A percentile compares a stretch with the other conserved stretches of the same genome.
phyloP scores from a whole-genome alignment of 305 asterid species.

The Fraxinus sp. region DNA sequence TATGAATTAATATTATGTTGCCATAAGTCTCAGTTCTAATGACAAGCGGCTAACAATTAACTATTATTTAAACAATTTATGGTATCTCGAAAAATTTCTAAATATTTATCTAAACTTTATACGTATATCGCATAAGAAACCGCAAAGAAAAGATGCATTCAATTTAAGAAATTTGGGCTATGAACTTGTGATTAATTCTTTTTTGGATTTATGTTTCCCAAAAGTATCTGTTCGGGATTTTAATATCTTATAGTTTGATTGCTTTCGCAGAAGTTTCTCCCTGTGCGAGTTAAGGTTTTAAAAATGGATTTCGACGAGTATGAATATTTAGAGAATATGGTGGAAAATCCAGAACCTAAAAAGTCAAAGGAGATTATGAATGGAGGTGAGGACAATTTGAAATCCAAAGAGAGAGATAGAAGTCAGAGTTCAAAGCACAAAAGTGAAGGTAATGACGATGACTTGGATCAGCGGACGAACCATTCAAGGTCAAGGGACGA shows the following conservation, averaged over 20 bases:
- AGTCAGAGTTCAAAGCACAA: conserved; percentile 47
- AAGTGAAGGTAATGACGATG: conserved; percentile 42
- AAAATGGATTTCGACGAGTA: conserved; percentile 64
- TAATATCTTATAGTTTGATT: neutral
- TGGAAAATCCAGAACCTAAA: conserved; percentile 47
- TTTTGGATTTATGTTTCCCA: neutral
- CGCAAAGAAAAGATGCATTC: neutral
- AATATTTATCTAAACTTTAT: neutral
- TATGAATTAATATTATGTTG: neutral
- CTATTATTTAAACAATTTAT: neutral
- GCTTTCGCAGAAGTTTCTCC: neutral
- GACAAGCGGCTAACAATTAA: neutral
- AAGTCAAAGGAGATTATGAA: conserved; percentile 37
- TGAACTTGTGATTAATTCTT: neutral
- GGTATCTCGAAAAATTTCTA: neutral
- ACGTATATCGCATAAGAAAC: neutral
- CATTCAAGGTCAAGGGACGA: conserved; percentile 48
- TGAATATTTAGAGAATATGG: conserved; percentile 53
- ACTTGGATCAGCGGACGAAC: conserved; percentile 37
- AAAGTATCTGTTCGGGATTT: neutral
- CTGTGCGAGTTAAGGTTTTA: neutral
- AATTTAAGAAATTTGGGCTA: neutral
- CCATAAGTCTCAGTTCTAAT: neutral
- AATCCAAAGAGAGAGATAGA: conserved; percentile 37
- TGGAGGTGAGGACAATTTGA: conserved; percentile 37